A percentile compares a stretch with the other conserved stretches of the same genome.
Conservation (phyloP, 805 yeast genomes). For the Pichia cephalocereana region DNA sequence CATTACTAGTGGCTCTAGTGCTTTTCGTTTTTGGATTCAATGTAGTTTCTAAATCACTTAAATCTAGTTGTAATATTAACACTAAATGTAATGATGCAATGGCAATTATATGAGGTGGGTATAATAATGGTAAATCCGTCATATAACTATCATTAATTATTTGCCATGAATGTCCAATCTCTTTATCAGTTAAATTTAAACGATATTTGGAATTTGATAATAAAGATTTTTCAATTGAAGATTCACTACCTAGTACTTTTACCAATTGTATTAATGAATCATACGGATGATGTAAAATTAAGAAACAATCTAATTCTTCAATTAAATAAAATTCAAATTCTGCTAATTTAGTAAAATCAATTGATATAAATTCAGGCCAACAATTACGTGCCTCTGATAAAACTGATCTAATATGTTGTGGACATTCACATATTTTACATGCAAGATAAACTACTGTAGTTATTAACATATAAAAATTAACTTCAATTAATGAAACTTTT, state of each 20-base stretch:
- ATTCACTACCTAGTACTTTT: conserved; percentile 19
- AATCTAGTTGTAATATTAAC: background rate
- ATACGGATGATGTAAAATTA: conserved; percentile 73
- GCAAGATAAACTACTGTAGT: conserved; percentile 85
- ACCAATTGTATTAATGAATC: conserved; percentile 48
- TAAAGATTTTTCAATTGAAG: background rate
- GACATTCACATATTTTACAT: conserved; percentile 91
- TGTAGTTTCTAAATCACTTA: background rate
- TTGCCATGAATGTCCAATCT: conserved; percentile 82
- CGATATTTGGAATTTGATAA: background rate
- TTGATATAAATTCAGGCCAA: conserved; percentile 94
- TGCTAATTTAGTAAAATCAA: conserved; percentile 83
- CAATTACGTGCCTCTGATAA: conserved; percentile 76
- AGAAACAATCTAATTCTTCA: conserved; percentile 71
- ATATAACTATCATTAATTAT: conserved; percentile 82
- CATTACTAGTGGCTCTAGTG: background rate
- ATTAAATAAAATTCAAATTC: conserved; percentile 92
- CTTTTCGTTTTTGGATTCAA: background rate
- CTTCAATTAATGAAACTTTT: conserved; percentile 64
- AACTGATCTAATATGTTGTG: conserved; percentile 82
- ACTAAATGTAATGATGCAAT: conserved; percentile 75
- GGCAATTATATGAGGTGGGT: conserved; percentile 87
- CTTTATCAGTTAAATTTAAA: conserved; percentile 43
- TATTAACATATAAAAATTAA: conserved; percentile 70
- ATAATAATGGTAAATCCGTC: conserved; percentile 73